These are phyloP conservation scores for Entomophthora muscae DNA, from an alignment of 371 early-diverging fungal species.

Conservation along the genomic window DNA sequence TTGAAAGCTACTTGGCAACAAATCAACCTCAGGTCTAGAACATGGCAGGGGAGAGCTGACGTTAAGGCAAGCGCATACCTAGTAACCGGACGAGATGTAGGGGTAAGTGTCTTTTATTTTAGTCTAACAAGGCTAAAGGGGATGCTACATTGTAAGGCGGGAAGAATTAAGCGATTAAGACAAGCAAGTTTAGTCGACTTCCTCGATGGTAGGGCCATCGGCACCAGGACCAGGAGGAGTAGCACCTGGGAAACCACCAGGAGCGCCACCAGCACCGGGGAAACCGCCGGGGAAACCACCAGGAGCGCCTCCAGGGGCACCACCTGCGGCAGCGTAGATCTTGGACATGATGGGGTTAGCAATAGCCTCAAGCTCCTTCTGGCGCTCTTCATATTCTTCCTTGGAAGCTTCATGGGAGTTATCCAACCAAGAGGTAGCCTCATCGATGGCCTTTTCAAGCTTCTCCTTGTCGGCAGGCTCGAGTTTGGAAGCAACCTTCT, in stretches of 20 bases:
- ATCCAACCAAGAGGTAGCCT: constrained; percentile 79
- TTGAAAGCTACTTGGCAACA: too few species aligned
- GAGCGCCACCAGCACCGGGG: constrained; percentile 31
- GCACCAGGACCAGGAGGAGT: constrained; percentile 13
- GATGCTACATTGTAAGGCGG: not conserved
- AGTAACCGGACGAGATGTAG: too few species aligned
- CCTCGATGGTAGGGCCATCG: constrained; percentile 63
- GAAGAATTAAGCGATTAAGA: not conserved
- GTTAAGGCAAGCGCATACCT: too few species aligned
- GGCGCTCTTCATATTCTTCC: constrained; percentile 82
- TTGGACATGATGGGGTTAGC: constrained; percentile 93
- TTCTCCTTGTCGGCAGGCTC: constrained; percentile 69
- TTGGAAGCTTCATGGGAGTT: constrained; percentile 73
- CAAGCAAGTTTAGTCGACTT: constrained; percentile 35
- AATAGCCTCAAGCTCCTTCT: constrained; percentile 83
- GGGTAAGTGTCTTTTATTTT: not conserved
- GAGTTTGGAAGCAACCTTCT: constrained; percentile 67
- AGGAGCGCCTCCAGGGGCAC: constrained; percentile 46
- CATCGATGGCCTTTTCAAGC: constrained; percentile 59
- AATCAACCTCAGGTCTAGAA: too few species aligned
- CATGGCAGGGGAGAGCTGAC: too few species aligned
- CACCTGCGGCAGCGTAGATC: constrained; percentile 57
- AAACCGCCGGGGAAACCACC: constrained; percentile 38
- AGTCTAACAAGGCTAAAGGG: not conserved
- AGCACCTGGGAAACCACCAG: constrained; percentile 31